Percentiles rank a stretch among this genome's conserved stretches.
These are phyloP conservation scores for Yarrowia deformans DNA, from an alignment of 805 yeast genomes.

Conservation along the genomic window DNA sequence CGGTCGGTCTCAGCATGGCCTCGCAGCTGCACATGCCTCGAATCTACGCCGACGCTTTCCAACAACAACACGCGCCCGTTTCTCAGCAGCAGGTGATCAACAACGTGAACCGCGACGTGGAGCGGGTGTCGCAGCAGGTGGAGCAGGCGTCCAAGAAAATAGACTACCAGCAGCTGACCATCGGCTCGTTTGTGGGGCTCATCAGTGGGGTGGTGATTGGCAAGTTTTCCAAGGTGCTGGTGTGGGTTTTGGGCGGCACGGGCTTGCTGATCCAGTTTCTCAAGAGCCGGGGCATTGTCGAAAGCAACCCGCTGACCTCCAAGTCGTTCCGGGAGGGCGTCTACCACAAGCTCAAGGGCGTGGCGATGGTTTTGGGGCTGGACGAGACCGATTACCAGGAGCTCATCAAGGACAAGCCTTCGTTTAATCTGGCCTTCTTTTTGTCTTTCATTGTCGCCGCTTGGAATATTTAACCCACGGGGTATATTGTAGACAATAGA, in stretches of 20 bases:
- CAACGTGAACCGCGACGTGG: constrained; percentile 35
- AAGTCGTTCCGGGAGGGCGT: constrained; percentile 25
- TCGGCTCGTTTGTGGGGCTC: constrained; percentile 70
- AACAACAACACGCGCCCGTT: not conserved
- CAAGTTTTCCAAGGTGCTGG: constrained; percentile 62
- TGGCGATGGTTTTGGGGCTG: constrained; percentile 38
- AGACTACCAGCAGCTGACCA: constrained; percentile 66
- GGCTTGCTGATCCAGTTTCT: constrained; percentile 60
- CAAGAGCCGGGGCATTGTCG: constrained; percentile 59
- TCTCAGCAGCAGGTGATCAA: constrained; percentile 22
- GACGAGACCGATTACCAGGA: constrained; percentile 42
- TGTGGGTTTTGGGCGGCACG: constrained; percentile 58
- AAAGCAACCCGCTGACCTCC: constrained; percentile 41
- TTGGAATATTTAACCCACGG: constrained; percentile 30
- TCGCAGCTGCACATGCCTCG: constrained; percentile 19
- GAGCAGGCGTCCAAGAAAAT: constrained; percentile 15
- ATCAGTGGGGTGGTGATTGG: constrained; percentile 67
- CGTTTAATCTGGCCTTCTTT: constrained; percentile 30
- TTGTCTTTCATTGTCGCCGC: constrained; percentile 25
- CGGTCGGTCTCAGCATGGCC: constrained; percentile 18
- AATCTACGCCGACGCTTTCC: constrained; percentile 6
- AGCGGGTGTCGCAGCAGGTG: constrained; percentile 7
- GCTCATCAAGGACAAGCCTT: constrained; percentile 43
- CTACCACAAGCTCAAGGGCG: constrained; percentile 40
- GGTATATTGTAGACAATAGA: not conserved